Evolutionary conservation across 1,139 yeast species (phyloP), one percentile per base, ranked within the genome.

Genomic region (Pichia sp.): DNA sequence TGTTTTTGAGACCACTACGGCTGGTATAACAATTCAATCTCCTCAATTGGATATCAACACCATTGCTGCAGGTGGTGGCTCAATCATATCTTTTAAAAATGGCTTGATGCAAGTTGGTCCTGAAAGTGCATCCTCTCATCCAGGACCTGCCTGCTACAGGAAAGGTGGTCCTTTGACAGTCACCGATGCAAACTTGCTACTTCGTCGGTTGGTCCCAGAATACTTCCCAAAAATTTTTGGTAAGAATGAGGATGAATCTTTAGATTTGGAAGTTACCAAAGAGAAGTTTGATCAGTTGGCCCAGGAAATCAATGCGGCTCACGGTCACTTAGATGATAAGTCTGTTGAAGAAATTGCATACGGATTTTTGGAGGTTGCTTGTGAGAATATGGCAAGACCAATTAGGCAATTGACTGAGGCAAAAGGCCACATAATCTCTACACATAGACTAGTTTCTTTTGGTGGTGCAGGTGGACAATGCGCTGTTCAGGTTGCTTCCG

Each of bases 11-110:
- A 78, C 82, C 1, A 72, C 78, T 1, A 79, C 82, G 29, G 84
- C 84, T 1, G 85, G 84, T 32, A 75, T 81, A 43, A 77, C 79
- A 2, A 75, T 78, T 48, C 84, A 79, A 55, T 75, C 84, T 13
- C 84, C 85, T 3, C 85, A 81, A 62, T 63, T 81, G 50, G 82
- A 80, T 61, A 80, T 81, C 46, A 77, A 77, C 57, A 81, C 85
- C 0, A 81, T 81, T 38, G 85, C 85, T 43, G 84, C 85, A 8
- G 85, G 85, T 52, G 85, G 85, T 57, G 82, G 84, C 2, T 79
- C 84, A 1, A 73, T 77, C 51, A 62, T 81, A 34, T 71, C 72
- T 47, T 81, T 78, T 71, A 76, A 76, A 60, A 80, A 80, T 64
- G 84, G 85, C 0, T 64, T 80, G 19, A 78, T 80, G 64, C 74